Base-by-base conservation (phyloP, 345 rosid genomes). In the Syzygium aromaticum region DNA sequence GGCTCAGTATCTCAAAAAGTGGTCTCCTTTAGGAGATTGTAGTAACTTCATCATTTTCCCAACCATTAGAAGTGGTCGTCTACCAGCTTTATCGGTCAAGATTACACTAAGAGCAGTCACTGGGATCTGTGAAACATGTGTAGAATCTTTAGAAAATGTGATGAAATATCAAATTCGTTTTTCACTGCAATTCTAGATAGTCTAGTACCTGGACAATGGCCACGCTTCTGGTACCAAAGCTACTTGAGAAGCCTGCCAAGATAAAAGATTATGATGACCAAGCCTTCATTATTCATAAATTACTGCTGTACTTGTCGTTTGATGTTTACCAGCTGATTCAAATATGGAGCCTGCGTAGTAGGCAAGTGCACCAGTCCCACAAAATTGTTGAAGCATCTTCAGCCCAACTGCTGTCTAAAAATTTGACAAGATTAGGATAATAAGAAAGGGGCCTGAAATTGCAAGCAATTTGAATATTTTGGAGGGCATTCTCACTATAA, bases 351-450 rank as follows among this genome's bases (percentile, higher is more conserved):
- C 90, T 43, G 94, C 87, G 67, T 93, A 95, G 87, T 57, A 93
- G 23, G 91, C 84, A 78, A 95, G 46, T 28, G 89, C 95, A 52
- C 56, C 86, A 30, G 86, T 43, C 73, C 96, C 96, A 38, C 90
- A 90, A 52, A 93, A 84, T 88, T 93, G 94, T 86, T 90, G 93
- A 63, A 92, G 53, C 25, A 91, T 3, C 93, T 91, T 93, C 77
- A 94, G 13, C 21, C 95, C 95, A 78, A 93, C 78, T 84, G 95
- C 98, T 63, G 90, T 89, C 95, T 94, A 87, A 85, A 22, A 9
- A 46, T 38, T 10, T 16, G 28, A 33, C 52, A 54, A 56, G 2
- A 30, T 73, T 64, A 67, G 59, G 61, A 77, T 6, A 16, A 21
- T 25, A 86, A 21, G n/a, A 27, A 52, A 86, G 3, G 21, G 21